Percentiles rank a stretch among this genome's conserved stretches.
These are phyloP conservation scores for Nymphaea thermarum DNA, from an alignment of 164 flowering plant species.

Conservation along the genomic window DNA sequence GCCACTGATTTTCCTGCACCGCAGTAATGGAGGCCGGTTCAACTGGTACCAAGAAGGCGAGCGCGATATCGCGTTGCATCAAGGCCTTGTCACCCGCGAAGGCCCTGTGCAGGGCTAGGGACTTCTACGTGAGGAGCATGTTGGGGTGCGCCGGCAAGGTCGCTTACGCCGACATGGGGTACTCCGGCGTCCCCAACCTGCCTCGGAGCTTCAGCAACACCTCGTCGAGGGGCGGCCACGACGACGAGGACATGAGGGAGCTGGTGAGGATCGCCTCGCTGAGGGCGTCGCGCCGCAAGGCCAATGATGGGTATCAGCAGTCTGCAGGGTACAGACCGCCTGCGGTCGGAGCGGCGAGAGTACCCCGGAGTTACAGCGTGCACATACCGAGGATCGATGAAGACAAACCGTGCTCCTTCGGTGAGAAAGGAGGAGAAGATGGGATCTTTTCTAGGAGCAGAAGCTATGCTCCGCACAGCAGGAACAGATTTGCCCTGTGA, in stretches of 20 bases:
- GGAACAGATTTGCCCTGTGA: not conserved
- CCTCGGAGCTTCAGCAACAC: slow-evolving; percentile 6
- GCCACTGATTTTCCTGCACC: too few species aligned
- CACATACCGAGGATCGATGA: slow-evolving; percentile 71
- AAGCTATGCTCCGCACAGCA: slow-evolving; percentile 28
- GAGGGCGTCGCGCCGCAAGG: not conserved
- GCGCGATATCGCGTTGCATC: not conserved
- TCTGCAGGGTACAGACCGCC: not conserved
- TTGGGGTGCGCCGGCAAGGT: not conserved
- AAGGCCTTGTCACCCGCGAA: slow-evolving; percentile 4
- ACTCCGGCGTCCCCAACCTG: not conserved
- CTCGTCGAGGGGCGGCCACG: not conserved
- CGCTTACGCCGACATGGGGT: not conserved
- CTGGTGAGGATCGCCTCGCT: not conserved
- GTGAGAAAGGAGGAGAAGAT: slow-evolving; percentile 15
- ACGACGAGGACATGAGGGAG: slow-evolving; percentile 1
- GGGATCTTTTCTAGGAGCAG: slow-evolving; percentile 27
- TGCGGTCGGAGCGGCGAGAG: slow-evolving; percentile 7
- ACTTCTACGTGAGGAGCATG: slow-evolving; percentile 8
- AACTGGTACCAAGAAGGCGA: too few species aligned
- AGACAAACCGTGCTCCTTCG: slow-evolving; percentile 35
- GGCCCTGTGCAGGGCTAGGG: slow-evolving; percentile 3
- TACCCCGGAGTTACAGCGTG: slow-evolving; percentile 48
- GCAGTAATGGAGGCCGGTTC: too few species aligned
- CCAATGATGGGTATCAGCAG: not conserved